Base-by-base conservation (phyloP, 371 early-diverging fungal species). In the Lichtheimia ramosa region DNA sequence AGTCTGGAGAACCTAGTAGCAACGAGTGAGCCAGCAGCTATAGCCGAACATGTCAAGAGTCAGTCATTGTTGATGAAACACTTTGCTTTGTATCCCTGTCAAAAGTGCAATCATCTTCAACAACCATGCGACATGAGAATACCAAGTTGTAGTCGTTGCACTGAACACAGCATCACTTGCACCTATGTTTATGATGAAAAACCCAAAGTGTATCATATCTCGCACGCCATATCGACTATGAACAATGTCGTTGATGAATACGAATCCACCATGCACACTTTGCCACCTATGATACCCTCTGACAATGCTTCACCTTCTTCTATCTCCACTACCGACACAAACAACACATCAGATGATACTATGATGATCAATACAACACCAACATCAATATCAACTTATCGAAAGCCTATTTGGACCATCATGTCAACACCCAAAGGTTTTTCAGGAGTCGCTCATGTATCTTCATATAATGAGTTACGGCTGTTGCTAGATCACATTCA, bases 151-250 rank as follows among this genome's bases (percentile, higher is more conserved):
- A 64, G 59, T 43, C 69, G 79, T 5, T 79, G 79, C 34, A 48
- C 39, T 49, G 59, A 63, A 3, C 64, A 71, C 15, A 58, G 62
- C 23, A 70, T 65, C 20, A 64, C 63, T 34, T 79, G 79, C 34
- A 63, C 39, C 24, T 79, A 68, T 49, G 48, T 54, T 13, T 63
- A 69, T 16, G 61, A 70, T 0, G 79, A 79, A 40, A 55, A 43
- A 42, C 79, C 79, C 2, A 79, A 74, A 43, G 74, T 71, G 10
- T 75, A 69, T 20, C 71, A 73, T 54, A 64, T 79, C 18, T 73
- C 74, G 1, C 69, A 71, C 40, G 72, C 70, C 0, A 42, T 79
- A 14, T 61, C 58, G 13, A 68, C 72, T 0, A 70, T 79, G 71
- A 79, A 79, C 51, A 67, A 63, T 21, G 69, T 71, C 10, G 65